phyloP scores from a whole-genome alignment of 2,329 filamentous ascomycete genomes.

The Neurospora sp. region DNA sequence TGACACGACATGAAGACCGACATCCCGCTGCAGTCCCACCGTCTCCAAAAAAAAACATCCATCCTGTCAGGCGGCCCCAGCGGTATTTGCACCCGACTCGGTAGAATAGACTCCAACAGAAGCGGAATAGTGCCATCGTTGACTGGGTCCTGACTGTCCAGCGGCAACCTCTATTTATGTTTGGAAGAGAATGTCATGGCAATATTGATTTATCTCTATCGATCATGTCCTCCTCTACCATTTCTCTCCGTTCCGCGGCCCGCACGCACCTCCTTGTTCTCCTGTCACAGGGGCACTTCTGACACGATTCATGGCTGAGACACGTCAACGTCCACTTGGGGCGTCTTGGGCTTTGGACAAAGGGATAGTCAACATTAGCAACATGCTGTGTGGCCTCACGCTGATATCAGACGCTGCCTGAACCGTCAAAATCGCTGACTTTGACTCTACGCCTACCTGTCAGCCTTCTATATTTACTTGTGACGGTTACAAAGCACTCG shows the following conservation, averaged over 20 bases:
- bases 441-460: not conserved
- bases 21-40: too few relatives aligned
- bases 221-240: not conserved
- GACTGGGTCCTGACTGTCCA: not conserved
- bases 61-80: not conserved
- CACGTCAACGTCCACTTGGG: not conserved
- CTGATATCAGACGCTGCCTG: not conserved
- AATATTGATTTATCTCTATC: not conserved
- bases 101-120: not conserved
- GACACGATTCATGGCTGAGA: not conserved
- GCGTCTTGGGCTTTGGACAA: not conserved
- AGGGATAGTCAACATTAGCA: not conserved
- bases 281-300: not conserved
- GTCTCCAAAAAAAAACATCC: not conserved
- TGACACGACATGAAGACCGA: too few relatives aligned
- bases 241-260: not conserved
- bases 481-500: not conserved
- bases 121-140: not conserved
- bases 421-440: not conserved
- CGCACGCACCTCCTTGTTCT: not conserved
- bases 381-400: not conserved
- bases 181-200: not conserved
- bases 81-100: not conserved
- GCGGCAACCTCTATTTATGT: not conserved
- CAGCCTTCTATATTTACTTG: not conserved